Evolutionary conservation across 1,284 basidiomycete species (phyloP).

Genomic region (Gymnopus androsaceus): DNA sequence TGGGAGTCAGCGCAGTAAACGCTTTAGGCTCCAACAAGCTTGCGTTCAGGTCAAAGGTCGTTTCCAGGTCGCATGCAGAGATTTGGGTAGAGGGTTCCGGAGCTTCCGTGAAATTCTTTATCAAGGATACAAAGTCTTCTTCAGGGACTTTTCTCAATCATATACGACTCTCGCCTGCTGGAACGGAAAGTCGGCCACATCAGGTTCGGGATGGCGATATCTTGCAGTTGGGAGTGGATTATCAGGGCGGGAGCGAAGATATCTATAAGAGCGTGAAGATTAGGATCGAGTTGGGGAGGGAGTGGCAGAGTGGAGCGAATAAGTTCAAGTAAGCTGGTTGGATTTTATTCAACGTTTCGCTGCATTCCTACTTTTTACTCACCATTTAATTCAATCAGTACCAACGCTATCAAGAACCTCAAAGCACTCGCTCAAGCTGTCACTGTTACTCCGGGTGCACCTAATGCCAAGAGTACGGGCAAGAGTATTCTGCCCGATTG

Average conservation of each 20-base stretch:
- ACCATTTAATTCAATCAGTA: too few species aligned
- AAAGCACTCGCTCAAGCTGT: conserved; percentile 62
- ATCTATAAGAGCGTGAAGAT: conserved; percentile 99
- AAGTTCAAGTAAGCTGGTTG: conserved; percentile 99
- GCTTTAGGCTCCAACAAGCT: conserved; percentile 80
- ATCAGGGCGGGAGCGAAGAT: conserved; percentile 96
- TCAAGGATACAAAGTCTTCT: conserved; percentile 89
- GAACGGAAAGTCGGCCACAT: conserved; percentile 77
- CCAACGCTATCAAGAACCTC: conserved; percentile 80
- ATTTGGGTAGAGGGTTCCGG: conserved; percentile 83
- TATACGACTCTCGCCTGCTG: conserved; percentile 71
- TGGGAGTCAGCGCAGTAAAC: conserved; percentile 68
- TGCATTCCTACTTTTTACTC: too few species aligned
- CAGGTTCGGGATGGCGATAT: conserved; percentile 93
- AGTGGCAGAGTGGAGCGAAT: conserved; percentile 89
- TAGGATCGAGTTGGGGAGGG: conserved; percentile 85
- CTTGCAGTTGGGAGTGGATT: conserved; percentile 95
- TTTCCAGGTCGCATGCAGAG: conserved; percentile 92
- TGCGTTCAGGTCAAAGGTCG: conserved; percentile 96
- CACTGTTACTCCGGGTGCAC: conserved; percentile 6
- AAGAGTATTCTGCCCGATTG: conserved; percentile 94
- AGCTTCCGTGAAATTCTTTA: conserved; percentile 70
- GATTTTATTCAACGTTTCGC: too few species aligned
- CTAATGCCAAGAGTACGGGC: conserved; percentile 32
- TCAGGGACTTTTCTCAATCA: conserved; percentile 98